Percentiles rank a stretch among this genome's conserved stretches.
Evolutionary conservation across 192 early-diverging fungal species (phyloP).

Genomic region (Linderina pennispora): DNA sequence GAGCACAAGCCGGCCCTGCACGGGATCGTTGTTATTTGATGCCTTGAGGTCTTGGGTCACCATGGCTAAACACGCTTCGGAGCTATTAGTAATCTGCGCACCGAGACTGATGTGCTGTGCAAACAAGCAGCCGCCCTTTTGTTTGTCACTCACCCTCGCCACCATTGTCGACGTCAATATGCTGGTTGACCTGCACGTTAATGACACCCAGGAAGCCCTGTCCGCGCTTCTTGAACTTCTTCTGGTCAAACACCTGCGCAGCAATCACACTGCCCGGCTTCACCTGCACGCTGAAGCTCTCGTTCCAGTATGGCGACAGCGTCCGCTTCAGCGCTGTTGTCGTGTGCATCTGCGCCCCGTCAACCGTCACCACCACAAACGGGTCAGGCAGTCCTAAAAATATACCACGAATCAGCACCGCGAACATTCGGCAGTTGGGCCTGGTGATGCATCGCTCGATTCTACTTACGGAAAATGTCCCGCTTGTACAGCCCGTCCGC

Average conservation of each 20-base stretch:
- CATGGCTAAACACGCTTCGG: conserved; percentile 20
- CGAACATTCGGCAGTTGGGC: too few relatives aligned
- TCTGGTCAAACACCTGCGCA: conserved; percentile 97
- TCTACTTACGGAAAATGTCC: conserved; percentile 71
- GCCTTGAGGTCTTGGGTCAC: conserved; percentile 83
- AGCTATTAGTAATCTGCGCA: conserved; percentile 8
- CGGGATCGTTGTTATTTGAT: conserved; percentile 70
- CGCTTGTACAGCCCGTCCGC: conserved; percentile 88
- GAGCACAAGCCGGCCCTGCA: conserved; percentile 73
- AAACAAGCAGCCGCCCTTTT: background rate
- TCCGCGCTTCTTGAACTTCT: conserved; percentile 89
- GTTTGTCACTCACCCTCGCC: conserved; percentile 49
- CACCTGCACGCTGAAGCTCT: conserved; percentile 51
- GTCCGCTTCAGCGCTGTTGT: conserved; percentile 82
- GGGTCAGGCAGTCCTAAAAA: conserved; percentile 89
- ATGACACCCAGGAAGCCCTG: conserved; percentile 91
- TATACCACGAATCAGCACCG: too few relatives aligned
- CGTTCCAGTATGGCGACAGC: conserved; percentile 96
- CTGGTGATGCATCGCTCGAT: conserved; percentile 35
- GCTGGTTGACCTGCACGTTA: conserved; percentile 75
- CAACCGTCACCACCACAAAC: conserved; percentile 92
- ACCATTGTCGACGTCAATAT: conserved; percentile 71
- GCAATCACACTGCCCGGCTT: conserved; percentile 66
- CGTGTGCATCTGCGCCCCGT: conserved; percentile 93
- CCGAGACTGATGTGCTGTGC: background rate